Base-by-base conservation (phyloP, 2,329 filamentous ascomycete species). In the Fusarium sulawesiense region DNA sequence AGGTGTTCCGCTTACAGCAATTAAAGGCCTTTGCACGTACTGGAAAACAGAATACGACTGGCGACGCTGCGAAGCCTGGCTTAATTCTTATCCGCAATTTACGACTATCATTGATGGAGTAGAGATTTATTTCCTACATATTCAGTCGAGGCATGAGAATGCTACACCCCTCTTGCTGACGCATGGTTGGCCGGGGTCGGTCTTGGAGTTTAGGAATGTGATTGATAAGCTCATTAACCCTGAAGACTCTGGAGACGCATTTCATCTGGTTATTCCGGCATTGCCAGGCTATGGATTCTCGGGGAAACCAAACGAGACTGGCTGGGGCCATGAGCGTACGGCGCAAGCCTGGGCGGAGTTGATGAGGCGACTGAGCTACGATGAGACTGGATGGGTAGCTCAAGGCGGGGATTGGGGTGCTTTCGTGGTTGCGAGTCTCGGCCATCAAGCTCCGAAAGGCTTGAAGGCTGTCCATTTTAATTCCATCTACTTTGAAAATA, bases 361-460 rank as follows among this genome's bases (percentile, higher is more conserved):
- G 27, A 65, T 63, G 62, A 7, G 56, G 1, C 58, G 58, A 2
- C 25, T 65, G 25, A 10, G 46, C 1, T 63, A 65, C 9, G 21
- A 16, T 29, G 58, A 57, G 1, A 11, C 20, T 14, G 50, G 21
- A 23, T 65, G 62, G 62, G 32, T 29, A 1, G 62, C 62, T n/a
- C 62, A 65, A 47, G 62, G 62, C 7, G 62, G 62, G 0, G 62
- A 65, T 25, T 65, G 62, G 62, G 62, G 62, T 41, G 62, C 58
- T 32, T 49, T 57, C 5, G 62, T 65, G 6, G 32, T 30, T 4
- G 62, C 46, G 0, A 42, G 46, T 7, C 30, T 65, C 9, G 62
- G 62, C 0, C n/a, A 63, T 10, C 58, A 65, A 57, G 51, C 25
- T 25, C 62, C 62, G 1, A 48, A 53, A 20, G 62, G 62, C 10